Conservation (phyloP, 2,329 filamentous ascomycete species). For the Paramyrothecium roridum region DNA sequence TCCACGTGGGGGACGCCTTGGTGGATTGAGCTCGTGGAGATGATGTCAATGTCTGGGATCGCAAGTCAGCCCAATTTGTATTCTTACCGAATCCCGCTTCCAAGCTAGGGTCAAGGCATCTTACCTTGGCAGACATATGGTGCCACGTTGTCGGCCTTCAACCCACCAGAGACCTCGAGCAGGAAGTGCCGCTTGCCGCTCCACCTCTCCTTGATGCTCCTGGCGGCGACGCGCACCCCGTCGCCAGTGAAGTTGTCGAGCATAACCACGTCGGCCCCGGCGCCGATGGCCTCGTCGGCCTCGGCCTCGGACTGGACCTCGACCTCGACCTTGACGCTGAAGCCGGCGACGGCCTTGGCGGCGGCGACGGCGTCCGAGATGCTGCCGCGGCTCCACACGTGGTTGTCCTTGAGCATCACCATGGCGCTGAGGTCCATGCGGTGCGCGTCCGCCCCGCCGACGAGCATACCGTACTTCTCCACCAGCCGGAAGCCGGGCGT, state of each 20-base stretch:
- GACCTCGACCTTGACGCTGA: slow-evolving; percentile 92
- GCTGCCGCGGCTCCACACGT: slow-evolving; percentile 86
- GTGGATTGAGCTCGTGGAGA: slow-evolving; percentile 95
- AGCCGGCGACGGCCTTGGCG: slow-evolving; percentile 81
- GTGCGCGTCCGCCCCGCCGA: slow-evolving; percentile 89
- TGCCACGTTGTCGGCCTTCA: slow-evolving; percentile 81
- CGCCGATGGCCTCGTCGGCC: slow-evolving; percentile 85
- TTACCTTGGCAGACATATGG: slow-evolving; percentile 72
- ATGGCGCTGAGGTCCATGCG: slow-evolving; percentile 88
- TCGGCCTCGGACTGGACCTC: slow-evolving; percentile 87
- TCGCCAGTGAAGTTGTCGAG: slow-evolving; percentile 89
- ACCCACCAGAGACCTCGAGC: slow-evolving; percentile 87
- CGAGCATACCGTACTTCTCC: slow-evolving; percentile 97
- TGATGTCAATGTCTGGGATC: slow-evolving; percentile 77
- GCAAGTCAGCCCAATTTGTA: background rate
- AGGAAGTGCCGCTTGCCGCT: slow-evolving; percentile 69
- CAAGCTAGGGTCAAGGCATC: slow-evolving; percentile 28
- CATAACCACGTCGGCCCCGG: slow-evolving; percentile 95
- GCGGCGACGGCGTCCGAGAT: slow-evolving; percentile 84
- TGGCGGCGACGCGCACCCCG: slow-evolving; percentile 72
- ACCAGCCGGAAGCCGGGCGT: slow-evolving; percentile 93
- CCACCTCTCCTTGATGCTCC: slow-evolving; percentile 77
- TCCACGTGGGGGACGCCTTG: slow-evolving; percentile 93
- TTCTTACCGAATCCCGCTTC: too few species aligned
- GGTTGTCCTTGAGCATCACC: slow-evolving; percentile 99